Percentiles rank a stretch among this genome's conserved stretches.
These are phyloP conservation scores for Westerdykella sp. DNA, from an alignment of 2,329 filamentous ascomycete genomes.

Conservation along the genomic window DNA sequence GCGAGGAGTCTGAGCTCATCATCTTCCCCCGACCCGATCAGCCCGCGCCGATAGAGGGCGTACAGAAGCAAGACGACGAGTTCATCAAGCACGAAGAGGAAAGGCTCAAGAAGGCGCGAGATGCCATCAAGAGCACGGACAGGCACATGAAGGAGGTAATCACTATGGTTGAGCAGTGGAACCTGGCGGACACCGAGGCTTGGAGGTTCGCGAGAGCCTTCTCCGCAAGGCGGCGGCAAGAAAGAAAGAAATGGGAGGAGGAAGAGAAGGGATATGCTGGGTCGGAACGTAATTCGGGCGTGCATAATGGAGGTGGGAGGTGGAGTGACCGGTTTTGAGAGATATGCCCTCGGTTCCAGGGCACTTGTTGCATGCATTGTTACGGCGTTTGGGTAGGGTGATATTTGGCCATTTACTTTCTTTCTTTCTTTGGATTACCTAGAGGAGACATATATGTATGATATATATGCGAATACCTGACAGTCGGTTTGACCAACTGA, in stretches of 20 bases:
- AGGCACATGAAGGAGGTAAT: conserved; percentile 24
- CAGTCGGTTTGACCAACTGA: too few relatives aligned
- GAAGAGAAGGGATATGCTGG: conserved; percentile 60
- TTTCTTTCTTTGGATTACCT: too few relatives aligned
- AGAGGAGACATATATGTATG: too few relatives aligned
- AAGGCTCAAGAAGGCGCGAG: conserved; percentile 50
- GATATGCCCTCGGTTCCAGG: background rate
- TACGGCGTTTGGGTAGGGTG: background rate
- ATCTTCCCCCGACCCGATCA: conserved; percentile 39
- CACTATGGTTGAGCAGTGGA: conserved; percentile 46
- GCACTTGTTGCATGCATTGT: background rate
- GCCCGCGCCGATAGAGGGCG: conserved; percentile 47
- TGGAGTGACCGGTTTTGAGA: conserved; percentile 21
- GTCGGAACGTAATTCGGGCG: conserved; percentile 50
- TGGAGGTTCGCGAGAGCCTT: conserved; percentile 71
- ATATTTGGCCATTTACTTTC: too few relatives aligned
- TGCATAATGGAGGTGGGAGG: conserved; percentile 38
- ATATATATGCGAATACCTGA: too few relatives aligned
- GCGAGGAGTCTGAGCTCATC: conserved; percentile 51
- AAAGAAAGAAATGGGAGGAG: conserved; percentile 63
- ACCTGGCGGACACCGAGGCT: conserved; percentile 66
- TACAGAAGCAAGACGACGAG: conserved; percentile 45
- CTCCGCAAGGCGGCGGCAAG: conserved; percentile 55
- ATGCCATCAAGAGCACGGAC: conserved; percentile 33
- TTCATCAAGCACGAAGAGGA: conserved; percentile 51